phyloP scores from a whole-genome alignment of 202 grass and related monocot genomes.

The Musa balbisiana region DNA sequence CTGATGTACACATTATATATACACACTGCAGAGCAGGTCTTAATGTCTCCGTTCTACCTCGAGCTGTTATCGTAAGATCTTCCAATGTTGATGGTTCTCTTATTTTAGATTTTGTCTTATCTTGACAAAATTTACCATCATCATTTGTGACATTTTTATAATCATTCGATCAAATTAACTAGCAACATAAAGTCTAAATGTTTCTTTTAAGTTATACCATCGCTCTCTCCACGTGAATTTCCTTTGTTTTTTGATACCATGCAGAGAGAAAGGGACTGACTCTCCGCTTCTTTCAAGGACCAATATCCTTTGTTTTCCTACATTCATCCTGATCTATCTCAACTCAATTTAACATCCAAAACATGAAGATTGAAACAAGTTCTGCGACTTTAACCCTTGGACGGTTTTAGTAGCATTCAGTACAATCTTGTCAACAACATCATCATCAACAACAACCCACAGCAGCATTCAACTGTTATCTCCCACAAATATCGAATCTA shows the following conservation, averaged over 20 bases:
- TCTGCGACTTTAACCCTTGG: rapidly evolving
- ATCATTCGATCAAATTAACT: slow-evolving; percentile 61
- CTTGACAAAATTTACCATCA: not conserved
- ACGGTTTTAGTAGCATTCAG: too few species aligned
- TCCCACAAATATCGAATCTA: too few species aligned
- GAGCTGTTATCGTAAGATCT: slow-evolving; percentile 38
- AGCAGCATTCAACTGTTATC: too few species aligned
- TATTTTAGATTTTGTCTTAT: slow-evolving; percentile 15
- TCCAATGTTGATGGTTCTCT: slow-evolving; percentile 42
- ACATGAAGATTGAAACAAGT: too few species aligned
- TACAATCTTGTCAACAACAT: too few species aligned
- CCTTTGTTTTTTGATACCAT: slow-evolving; percentile 40
- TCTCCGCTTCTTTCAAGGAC: too few species aligned
- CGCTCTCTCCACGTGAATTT: slow-evolving; percentile 42
- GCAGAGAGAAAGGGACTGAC: too few species aligned
- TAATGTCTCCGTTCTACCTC: slow-evolving; percentile 52
- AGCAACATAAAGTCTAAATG: slow-evolving; percentile 44
- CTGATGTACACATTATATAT: too few species aligned
- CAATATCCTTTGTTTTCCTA: too few species aligned
- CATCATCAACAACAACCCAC: too few species aligned
- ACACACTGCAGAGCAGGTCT: slow-evolving; percentile 39
- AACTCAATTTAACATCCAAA: not conserved
- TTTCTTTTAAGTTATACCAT: slow-evolving; percentile 59
- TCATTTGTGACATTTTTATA: slow-evolving; percentile 27
- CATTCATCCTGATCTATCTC: slow-evolving; percentile 34